These are phyloP conservation scores for Magnusiomyces tetraspermus DNA, from an alignment of 1,139 yeast genomes.

Conservation along the genomic window DNA sequence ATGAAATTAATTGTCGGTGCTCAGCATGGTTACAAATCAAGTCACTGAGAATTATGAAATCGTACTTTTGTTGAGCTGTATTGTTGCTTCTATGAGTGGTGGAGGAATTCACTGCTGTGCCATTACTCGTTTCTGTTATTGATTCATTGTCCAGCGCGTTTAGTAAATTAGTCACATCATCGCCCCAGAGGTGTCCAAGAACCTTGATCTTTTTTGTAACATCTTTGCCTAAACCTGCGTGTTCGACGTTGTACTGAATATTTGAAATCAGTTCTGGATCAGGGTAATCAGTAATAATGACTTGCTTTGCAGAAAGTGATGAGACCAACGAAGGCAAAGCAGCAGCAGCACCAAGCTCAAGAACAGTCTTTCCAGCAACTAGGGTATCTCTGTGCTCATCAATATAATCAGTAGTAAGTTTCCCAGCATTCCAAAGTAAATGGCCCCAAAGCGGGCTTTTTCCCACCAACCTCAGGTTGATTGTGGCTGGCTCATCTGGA, in stretches of 20 bases:
- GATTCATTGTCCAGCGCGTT: slow-evolving; percentile 27
- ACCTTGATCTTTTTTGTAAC: slow-evolving; percentile 34
- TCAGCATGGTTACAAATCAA: slow-evolving; percentile 91
- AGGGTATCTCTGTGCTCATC: slow-evolving; percentile 51
- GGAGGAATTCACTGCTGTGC: too few species aligned
- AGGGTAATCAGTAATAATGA: slow-evolving; percentile 84
- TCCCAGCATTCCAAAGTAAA: slow-evolving; percentile 88
- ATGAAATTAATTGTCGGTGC: slow-evolving; percentile 60
- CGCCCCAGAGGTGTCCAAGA: slow-evolving; percentile 89
- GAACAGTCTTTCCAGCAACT: slow-evolving; percentile 51
- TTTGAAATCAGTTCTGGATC: slow-evolving; percentile 73
- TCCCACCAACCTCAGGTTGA: slow-evolving; percentile 69
- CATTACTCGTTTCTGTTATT: not conserved
- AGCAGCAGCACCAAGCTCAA: slow-evolving; percentile 91
- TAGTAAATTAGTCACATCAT: slow-evolving; percentile 44
- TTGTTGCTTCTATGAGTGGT: too few species aligned
- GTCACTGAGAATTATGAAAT: slow-evolving; percentile 75
- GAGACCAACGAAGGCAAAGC: slow-evolving; percentile 76
- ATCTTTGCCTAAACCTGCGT: slow-evolving; percentile 4
- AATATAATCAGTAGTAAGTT: slow-evolving; percentile 69
- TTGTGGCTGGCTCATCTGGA: slow-evolving; percentile 39
- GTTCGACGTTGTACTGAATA: slow-evolving; percentile 58
- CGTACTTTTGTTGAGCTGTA: slow-evolving; percentile 45
- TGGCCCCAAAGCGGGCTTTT: slow-evolving; percentile 95
- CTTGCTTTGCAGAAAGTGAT: slow-evolving; percentile 55